phyloP scores from a whole-genome alignment of 495 filamentous ascomycete species.

The Cryomyces antarcticus region DNA sequence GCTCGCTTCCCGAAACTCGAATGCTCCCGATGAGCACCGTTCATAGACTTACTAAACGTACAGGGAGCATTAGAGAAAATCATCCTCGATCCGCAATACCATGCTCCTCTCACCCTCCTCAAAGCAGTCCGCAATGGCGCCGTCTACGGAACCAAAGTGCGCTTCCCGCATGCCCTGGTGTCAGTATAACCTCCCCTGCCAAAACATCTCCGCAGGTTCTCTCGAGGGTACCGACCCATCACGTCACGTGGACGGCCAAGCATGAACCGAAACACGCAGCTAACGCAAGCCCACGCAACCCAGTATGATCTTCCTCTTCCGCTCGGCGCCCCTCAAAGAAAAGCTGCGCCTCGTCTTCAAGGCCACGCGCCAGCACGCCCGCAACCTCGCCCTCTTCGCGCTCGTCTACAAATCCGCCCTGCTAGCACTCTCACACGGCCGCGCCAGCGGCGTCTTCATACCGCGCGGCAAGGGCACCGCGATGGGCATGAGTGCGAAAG shows the following conservation, averaged over 20 bases:
- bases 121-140: conserved; percentile 92
- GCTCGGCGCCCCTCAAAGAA: conserved; percentile 67
- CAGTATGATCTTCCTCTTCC: conserved; percentile 89
- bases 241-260: too few relatives aligned
- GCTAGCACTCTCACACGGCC: conserved; percentile 31
- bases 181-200: conserved; percentile 18
- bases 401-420: conserved; percentile 70
- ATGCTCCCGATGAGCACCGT: background rate
- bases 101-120: conserved; percentile 58
- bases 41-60: background rate
- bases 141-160: conserved; percentile 93
- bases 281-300: conserved; percentile 4
- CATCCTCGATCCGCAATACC: conserved; percentile 63
- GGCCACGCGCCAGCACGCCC: conserved; percentile 77
- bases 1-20: background rate
- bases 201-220: background rate
- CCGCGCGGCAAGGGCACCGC: too few relatives aligned
- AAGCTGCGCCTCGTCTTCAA: conserved; percentile 59
- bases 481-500: conserved; percentile 24
- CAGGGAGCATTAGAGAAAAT: conserved; percentile 35
- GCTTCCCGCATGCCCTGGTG: conserved; percentile 95
- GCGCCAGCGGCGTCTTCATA: conserved; percentile 12
- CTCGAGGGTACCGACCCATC: too few relatives aligned
- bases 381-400: conserved; percentile 79
- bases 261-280: background rate